phyloP scores from a whole-genome alignment of 441 rosid genomes.

The Croton setiger region DNA sequence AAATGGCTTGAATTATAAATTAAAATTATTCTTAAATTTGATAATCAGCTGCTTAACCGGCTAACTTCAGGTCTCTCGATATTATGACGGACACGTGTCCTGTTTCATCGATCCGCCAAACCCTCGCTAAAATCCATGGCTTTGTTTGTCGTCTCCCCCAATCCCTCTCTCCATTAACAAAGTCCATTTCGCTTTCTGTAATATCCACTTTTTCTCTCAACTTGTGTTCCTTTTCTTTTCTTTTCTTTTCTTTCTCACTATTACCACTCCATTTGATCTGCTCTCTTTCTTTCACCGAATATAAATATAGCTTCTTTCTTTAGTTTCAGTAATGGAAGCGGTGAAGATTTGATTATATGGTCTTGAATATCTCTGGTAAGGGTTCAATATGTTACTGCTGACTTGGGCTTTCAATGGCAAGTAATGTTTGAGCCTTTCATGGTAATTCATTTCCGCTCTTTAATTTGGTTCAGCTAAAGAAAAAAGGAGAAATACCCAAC shows the following conservation, averaged over 20 bases:
- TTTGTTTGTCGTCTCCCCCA: constrained; percentile 1
- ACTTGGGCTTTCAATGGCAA: constrained; percentile 12
- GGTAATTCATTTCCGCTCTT: constrained; percentile 35
- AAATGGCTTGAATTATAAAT: neutral
- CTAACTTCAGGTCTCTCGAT: constrained; percentile 8
- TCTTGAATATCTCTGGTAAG: constrained; percentile 27
- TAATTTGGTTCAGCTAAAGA: constrained; percentile 37
- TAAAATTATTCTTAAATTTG: no score
- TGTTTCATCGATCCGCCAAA: constrained; percentile 23
- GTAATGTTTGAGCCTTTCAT: constrained; percentile 31
- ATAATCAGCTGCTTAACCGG: neutral
- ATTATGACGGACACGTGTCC: constrained; percentile 34
- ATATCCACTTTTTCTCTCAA: constrained; percentile 11
- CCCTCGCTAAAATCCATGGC: constrained; percentile 29
- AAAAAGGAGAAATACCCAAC: constrained; percentile 15
- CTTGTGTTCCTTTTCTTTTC: neutral
- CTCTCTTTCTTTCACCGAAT: neutral
- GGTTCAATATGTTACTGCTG: constrained; percentile 7
- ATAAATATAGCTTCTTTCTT: neutral
- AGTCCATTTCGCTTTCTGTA: constrained; percentile 20
- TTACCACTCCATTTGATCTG: neutral
- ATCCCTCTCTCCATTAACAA: neutral
- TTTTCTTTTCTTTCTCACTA: neutral
- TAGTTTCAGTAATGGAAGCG: constrained; percentile 13
- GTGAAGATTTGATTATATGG: constrained; percentile 18